Evolutionary conservation across 345 rosid species (phyloP).

Genomic region (Linum usitatissimum): DNA sequence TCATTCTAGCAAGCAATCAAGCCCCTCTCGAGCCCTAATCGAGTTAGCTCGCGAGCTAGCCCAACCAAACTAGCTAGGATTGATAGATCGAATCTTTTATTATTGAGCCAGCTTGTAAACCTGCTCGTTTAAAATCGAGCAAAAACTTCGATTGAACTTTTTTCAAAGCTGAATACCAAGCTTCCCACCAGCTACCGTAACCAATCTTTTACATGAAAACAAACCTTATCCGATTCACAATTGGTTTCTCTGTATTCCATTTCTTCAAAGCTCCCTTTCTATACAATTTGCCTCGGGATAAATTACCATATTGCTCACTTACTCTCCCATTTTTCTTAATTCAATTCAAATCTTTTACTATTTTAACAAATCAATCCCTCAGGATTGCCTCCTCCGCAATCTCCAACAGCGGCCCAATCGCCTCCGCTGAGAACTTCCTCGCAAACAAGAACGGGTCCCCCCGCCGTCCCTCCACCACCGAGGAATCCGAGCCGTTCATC

Average conservation of each 20-base stretch:
- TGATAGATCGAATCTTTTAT: too few species aligned
- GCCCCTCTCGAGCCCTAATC: too few species aligned
- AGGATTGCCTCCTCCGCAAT: conserved; percentile 42
- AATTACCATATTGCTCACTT: background rate
- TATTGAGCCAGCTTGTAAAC: too few species aligned
- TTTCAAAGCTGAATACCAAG: too few species aligned
- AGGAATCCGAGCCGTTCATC: conserved; percentile 28
- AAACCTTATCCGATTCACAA: background rate
- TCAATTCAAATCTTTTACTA: too few species aligned
- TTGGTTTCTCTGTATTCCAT: background rate
- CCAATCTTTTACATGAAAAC: background rate
- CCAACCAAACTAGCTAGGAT: too few species aligned
- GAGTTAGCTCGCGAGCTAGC: too few species aligned
- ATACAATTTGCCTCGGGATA: background rate
- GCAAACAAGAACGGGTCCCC: conserved; percentile 61
- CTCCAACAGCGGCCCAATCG: conserved; percentile 30
- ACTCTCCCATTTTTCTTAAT: background rate
- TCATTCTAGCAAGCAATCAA: too few species aligned
- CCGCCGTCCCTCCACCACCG: conserved; percentile 26
- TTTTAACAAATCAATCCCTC: conserved; percentile 28
- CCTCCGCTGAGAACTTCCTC: conserved; percentile 43
- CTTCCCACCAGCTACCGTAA: too few species aligned
- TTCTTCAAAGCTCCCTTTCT: background rate
- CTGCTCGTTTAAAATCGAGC: too few species aligned
- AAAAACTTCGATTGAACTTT: too few species aligned